Evolutionary conservation across 2,329 filamentous ascomycete genomes (phyloP).

Genomic region (Colletotrichum melonis): DNA sequence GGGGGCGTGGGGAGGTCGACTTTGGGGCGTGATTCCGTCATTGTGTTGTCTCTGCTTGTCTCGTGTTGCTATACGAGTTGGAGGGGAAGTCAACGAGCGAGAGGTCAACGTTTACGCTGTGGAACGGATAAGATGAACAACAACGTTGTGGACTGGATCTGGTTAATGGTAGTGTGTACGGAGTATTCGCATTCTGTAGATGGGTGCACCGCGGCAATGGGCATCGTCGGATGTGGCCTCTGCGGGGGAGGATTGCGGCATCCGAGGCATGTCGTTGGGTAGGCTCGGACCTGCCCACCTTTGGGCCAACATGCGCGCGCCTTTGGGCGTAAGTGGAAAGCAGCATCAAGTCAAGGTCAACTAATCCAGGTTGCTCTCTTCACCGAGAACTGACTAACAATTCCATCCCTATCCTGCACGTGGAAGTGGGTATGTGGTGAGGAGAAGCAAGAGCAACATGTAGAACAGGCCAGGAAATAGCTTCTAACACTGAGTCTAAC

Average conservation of each 20-base stretch:
- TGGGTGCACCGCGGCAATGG: background rate
- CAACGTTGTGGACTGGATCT: background rate
- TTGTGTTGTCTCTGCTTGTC: background rate
- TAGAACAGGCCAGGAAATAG: background rate
- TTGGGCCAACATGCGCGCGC: background rate
- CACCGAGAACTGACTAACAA: background rate
- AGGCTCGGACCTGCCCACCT: background rate
- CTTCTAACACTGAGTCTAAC: background rate
- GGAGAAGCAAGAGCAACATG: background rate
- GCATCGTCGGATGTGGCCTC: background rate
- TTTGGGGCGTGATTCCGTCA: background rate
- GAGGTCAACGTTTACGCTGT: background rate
- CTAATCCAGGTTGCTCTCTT: background rate
- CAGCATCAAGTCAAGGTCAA: background rate
- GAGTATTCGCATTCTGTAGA: background rate
- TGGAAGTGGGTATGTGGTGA: background rate
- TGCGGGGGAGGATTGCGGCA: conserved; percentile 2
- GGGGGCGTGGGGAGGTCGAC: conserved; percentile 48
- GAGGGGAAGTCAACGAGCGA: background rate
- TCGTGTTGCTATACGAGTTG: background rate
- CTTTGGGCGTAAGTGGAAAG: background rate
- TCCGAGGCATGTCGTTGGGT: conserved; percentile 1
- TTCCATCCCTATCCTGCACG: background rate
- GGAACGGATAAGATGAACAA: background rate
- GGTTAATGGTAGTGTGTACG: background rate